Conservation (phyloP, 345 rosid genomes). For the Gossypium anomalum region DNA sequence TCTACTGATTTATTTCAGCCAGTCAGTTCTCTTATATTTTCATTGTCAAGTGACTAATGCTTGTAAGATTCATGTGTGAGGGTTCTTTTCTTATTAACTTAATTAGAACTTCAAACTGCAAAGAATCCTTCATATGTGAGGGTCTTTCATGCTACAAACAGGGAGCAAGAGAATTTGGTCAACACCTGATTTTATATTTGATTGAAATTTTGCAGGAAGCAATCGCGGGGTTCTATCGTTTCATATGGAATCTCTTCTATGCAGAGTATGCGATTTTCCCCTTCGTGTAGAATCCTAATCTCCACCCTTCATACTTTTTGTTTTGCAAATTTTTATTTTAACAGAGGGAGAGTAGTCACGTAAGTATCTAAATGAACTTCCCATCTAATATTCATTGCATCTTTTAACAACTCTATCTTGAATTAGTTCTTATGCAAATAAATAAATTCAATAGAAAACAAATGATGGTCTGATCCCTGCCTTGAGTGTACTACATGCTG, state of each 20-base stretch:
- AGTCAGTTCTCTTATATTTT: background rate
- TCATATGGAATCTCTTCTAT: constrained; percentile 93
- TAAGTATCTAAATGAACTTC: constrained; percentile 12
- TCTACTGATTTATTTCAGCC: background rate
- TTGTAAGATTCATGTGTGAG: background rate
- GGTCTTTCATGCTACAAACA: background rate
- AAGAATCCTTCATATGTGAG: background rate
- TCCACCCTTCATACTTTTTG: background rate
- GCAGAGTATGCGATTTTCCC: constrained; percentile 84
- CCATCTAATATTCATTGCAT: background rate
- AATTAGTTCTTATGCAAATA: constrained; percentile 2
- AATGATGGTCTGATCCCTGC: background rate
- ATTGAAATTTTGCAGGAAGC: constrained; percentile 64
- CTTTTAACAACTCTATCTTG: background rate
- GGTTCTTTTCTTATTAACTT: background rate
- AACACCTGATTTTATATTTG: constrained; percentile 3
- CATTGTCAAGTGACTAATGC: background rate
- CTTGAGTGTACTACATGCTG: background rate
- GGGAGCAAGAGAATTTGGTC: constrained; percentile 9
- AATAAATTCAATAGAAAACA: no score
- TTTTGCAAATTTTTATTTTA: background rate
- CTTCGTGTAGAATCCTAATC: constrained; percentile 41
- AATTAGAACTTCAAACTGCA: background rate
- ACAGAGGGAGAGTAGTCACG: constrained; percentile 5
- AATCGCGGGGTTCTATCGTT: constrained; percentile 66